A percentile compares a stretch with the other conserved stretches of the same genome.
Evolutionary conservation across 2,329 filamentous ascomycete species (phyloP).

Genomic region (Microcera coccophila): DNA sequence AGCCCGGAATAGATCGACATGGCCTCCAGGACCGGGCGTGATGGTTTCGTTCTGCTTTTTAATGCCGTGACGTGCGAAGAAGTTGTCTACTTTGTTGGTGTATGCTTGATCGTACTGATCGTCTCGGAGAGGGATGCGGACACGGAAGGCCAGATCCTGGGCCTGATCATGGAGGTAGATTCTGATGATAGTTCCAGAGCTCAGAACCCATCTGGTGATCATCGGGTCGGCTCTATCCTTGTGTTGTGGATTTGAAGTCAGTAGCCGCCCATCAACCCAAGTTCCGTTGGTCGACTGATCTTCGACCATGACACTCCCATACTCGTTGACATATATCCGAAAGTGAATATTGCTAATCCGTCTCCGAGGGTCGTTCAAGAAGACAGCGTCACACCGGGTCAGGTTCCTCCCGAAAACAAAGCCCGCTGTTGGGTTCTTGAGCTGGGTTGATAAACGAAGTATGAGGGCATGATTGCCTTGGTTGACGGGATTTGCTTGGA

Average conservation of each 20-base stretch:
- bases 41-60: conserved; percentile 42
- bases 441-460: conserved; percentile 69
- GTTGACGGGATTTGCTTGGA: conserved; percentile 43
- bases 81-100: conserved; percentile 62
- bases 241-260: conserved; percentile 45
- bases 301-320: conserved; percentile 84
- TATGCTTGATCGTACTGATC: conserved; percentile 63
- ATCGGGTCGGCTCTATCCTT: conserved; percentile 35
- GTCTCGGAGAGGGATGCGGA: conserved; percentile 75
- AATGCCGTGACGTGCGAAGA: conserved; percentile 47
- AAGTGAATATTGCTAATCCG: conserved; percentile 95
- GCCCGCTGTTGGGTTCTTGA: conserved; percentile 66
- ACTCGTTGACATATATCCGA: conserved; percentile 83
- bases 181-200: conserved; percentile 68
- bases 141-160: conserved; percentile 72
- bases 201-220: conserved; percentile 56
- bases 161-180: conserved; percentile 54
- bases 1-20: conserved; percentile 36
- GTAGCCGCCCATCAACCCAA: conserved; percentile 68
- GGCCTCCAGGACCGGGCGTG: conserved; percentile 45
- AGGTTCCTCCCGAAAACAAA: conserved; percentile 84
- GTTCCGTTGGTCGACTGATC: conserved; percentile 97
- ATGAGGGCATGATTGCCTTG: conserved; percentile 66
- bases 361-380: conserved; percentile 62
- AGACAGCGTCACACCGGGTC: conserved; percentile 66